Conservation (phyloP, 768 basidiomycete species). For the Sporobolomyces pararoseus region DNA sequence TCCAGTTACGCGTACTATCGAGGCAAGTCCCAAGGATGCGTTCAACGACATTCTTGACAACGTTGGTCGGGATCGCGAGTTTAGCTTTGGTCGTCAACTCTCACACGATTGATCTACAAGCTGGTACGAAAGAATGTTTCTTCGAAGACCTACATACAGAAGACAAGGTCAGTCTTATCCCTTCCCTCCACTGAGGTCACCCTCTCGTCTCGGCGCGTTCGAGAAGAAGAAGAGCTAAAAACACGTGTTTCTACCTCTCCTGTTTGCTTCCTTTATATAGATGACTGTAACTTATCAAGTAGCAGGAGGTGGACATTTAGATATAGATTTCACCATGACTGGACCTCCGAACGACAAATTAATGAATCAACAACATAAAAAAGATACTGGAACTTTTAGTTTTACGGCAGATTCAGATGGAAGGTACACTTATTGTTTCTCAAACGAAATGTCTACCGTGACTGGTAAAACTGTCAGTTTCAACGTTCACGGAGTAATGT, state of each 20-base stretch:
- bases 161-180: constrained; percentile 65
- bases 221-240: too few relatives aligned
- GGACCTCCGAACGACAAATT: constrained; percentile 64
- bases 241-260: too few relatives aligned
- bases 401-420: constrained; percentile 85
- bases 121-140: constrained; percentile 87
- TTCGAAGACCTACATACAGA: constrained; percentile 88
- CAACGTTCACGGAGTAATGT: constrained; percentile 96
- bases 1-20: too few relatives aligned
- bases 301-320: constrained; percentile 90
- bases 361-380: constrained; percentile 73
- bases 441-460: constrained; percentile 95
- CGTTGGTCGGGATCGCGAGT: background rate
- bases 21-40: too few relatives aligned
- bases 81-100: constrained; percentile 21
- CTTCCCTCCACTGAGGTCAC: too few relatives aligned
- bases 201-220: too few relatives aligned
- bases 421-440: constrained; percentile 92
- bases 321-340: constrained; percentile 93
- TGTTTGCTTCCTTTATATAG: too few relatives aligned
- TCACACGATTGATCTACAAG: constrained; percentile 56
- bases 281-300: constrained; percentile 99
- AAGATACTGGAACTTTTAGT: constrained; percentile 81
- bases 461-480: constrained; percentile 97
- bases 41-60: background rate